These are phyloP conservation scores for Nicotiana knightiana DNA, from an alignment of 257 asterid genomes.

Conservation along the genomic window DNA sequence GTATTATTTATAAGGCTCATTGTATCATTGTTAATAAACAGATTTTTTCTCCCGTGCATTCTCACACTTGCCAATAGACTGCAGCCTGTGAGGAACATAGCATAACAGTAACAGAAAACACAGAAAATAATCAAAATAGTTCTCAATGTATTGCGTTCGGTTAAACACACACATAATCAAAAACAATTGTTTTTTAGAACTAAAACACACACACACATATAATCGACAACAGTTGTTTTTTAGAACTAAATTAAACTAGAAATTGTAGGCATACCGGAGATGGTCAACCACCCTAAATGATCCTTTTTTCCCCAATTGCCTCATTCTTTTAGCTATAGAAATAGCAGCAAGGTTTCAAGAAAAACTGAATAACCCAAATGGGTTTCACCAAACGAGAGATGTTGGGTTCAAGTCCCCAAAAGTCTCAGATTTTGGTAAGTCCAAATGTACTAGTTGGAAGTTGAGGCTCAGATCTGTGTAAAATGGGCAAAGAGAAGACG, in stretches of 20 bases:
- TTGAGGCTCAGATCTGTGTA: not conserved
- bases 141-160: too few species aligned
- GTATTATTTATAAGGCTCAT: too few species aligned
- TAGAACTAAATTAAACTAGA: not conserved
- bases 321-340: not conserved
- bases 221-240: too few species aligned
- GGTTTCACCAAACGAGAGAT: not conserved
- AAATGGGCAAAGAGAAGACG: not conserved
- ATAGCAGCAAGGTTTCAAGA: not conserved
- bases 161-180: too few species aligned
- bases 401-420: not conserved
- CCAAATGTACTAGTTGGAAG: not conserved
- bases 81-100: not conserved
- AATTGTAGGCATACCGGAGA: not conserved
- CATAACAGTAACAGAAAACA: not conserved
- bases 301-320: not conserved
- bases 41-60: too few species aligned
- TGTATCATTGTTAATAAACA: too few species aligned
- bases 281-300: not conserved
- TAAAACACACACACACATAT: too few species aligned
- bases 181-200: too few species aligned
- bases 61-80: not conserved
- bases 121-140: not conserved
- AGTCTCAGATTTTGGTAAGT: not conserved
- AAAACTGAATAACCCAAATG: not conserved